These are phyloP conservation scores for Mycena floridula DNA, from an alignment of 768 basidiomycete species.

Conservation along the genomic window DNA sequence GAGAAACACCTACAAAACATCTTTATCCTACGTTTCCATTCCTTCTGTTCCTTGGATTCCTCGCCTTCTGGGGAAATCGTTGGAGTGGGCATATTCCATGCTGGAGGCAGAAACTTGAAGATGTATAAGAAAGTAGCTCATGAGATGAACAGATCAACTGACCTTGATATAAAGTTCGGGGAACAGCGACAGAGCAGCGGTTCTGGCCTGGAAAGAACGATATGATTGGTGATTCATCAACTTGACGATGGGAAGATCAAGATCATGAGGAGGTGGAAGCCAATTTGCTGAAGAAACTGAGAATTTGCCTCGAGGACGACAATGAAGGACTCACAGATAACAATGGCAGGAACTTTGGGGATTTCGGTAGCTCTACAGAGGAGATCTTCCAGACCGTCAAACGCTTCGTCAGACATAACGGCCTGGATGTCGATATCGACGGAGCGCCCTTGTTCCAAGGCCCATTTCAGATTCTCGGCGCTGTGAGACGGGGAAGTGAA, in stretches of 20 bases:
- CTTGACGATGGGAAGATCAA: conserved; percentile 67
- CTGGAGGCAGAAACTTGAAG: conserved; percentile 76
- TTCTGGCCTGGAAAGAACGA: conserved; percentile 63
- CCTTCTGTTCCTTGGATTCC: conserved; percentile 43
- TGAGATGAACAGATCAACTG: too few species aligned
- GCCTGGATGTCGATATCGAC: conserved; percentile 68
- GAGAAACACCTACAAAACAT: conserved; percentile 66
- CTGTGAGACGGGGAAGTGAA: conserved; percentile 47
- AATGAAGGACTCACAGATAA: conserved; percentile 49
- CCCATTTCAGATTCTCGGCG: conserved; percentile 57
- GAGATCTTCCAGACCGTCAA: conserved; percentile 67
- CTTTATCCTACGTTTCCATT: conserved; percentile 72
- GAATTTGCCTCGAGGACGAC: conserved; percentile 1
- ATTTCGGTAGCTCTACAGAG: conserved; percentile 55
- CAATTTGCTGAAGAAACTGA: conserved; percentile 56
- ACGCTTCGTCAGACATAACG: conserved; percentile 44
- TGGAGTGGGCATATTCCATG: conserved; percentile 57
- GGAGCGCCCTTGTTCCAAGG: conserved; percentile 51
- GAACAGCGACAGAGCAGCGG: conserved; percentile 68
- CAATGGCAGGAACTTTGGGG: conserved; percentile 45
- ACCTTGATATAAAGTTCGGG: conserved; percentile 62
- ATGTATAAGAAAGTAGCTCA: too few species aligned
- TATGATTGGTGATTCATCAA: conserved; percentile 76
- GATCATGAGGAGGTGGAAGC: conserved; percentile 72
- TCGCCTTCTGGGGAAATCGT: conserved; percentile 41